Evolutionary conservation across 495 filamentous ascomycete genomes (phyloP).

Genomic region (Amniculicola lignicola): DNA sequence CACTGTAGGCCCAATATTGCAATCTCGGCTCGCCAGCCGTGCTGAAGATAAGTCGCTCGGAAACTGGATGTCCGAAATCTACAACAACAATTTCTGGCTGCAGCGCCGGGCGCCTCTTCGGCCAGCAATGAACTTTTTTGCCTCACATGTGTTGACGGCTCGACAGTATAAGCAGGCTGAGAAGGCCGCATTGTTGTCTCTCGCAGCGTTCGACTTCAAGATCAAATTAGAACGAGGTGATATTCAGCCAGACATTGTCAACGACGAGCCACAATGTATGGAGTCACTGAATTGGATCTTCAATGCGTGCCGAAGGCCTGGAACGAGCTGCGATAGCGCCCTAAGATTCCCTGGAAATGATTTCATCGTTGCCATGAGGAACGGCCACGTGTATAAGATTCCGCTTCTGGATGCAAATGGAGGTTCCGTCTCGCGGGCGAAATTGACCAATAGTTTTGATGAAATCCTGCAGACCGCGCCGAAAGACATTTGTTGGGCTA

Average conservation of each 20-base stretch:
- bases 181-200: background rate
- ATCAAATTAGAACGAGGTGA: background rate
- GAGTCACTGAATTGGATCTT: slow-evolving; percentile 1
- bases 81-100: background rate
- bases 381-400: background rate
- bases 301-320: background rate
- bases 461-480: background rate
- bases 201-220: background rate
- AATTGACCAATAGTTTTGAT: background rate
- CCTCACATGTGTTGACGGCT: background rate
- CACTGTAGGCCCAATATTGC: background rate
- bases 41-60: background rate
- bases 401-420: background rate
- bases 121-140: background rate
- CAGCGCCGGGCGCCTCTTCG: background rate
- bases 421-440: background rate
- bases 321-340: background rate
- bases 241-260: background rate
- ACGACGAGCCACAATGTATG: slow-evolving; percentile 2
- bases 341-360: background rate
- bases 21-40: background rate
- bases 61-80: background rate
- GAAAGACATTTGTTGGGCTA: background rate
- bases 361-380: background rate
- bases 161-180: background rate